Evolutionary conservation across 148 eudicot species (phyloP).

Genomic region (Talinum fruticosum): DNA sequence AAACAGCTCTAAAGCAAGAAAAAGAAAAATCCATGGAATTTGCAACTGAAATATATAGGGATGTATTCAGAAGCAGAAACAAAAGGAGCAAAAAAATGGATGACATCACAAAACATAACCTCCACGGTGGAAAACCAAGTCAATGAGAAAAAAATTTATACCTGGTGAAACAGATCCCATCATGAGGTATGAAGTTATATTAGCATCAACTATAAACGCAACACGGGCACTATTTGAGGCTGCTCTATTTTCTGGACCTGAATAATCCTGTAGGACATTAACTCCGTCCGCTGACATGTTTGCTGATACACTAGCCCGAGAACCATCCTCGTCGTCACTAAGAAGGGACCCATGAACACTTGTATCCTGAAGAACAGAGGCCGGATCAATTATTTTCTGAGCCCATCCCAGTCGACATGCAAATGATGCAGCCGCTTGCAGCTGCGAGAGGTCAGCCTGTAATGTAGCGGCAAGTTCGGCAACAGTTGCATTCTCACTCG

Average conservation of each 20-base stretch:
- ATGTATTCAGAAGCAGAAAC: background rate
- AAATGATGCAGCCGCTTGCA: conserved; percentile 97
- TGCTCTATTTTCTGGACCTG: conserved; percentile 52
- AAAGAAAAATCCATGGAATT: background rate
- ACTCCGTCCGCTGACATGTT: conserved; percentile 48
- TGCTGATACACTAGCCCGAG: conserved; percentile 49
- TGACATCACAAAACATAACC: background rate
- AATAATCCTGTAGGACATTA: conserved; percentile 47
- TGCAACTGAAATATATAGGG: background rate
- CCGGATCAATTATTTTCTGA: conserved; percentile 80
- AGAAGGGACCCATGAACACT: conserved; percentile 49
- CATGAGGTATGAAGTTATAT: conserved; percentile 97
- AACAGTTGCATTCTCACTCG: conserved; percentile 95
- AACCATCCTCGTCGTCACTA: conserved; percentile 75
- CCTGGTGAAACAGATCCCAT: conserved; percentile 99
- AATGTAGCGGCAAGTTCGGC: conserved; percentile 91
- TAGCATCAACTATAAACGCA: conserved; percentile 97
- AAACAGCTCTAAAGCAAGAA: conserved; percentile 3
- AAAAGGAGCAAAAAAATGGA: background rate
- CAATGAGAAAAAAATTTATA: conserved; percentile 27
- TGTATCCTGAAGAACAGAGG: conserved; percentile 77
- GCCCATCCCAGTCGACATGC: conserved; percentile 99
- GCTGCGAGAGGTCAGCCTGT: conserved; percentile 90
- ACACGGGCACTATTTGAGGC: conserved; percentile 68
- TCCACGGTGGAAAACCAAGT: background rate